Evolutionary conservation across 192 early-diverging fungal genomes (phyloP).

Genomic region (Podila horticola): DNA sequence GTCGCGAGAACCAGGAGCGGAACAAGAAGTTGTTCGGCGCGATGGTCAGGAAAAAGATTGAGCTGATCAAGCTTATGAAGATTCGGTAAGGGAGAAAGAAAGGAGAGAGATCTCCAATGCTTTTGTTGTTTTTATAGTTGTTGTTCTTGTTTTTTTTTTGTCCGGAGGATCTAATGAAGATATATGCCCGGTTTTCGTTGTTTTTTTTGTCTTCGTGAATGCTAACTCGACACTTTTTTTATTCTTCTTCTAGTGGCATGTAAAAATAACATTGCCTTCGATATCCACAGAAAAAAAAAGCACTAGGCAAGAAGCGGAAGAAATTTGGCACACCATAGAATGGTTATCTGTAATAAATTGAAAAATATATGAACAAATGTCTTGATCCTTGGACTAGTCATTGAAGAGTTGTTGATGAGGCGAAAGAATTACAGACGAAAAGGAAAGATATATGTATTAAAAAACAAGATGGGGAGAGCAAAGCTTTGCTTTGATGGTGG

Average conservation of each 20-base stretch:
- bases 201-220: not conserved
- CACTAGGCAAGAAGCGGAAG: not conserved
- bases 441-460: not conserved
- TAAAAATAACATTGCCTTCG: slow-evolving; percentile 8
- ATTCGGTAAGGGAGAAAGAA: slow-evolving; percentile 18
- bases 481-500: not conserved
- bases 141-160: too few relatives aligned
- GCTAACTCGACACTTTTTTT: not conserved
- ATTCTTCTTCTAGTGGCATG: slow-evolving; percentile 24
- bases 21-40: slow-evolving; percentile 49
- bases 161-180: too few relatives aligned
- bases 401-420: not conserved
- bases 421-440: not conserved
- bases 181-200: not conserved
- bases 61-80: slow-evolving; percentile 51
- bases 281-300: not conserved
- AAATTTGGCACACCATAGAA: not conserved
- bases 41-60: slow-evolving; percentile 52
- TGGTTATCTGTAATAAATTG: too few relatives aligned
- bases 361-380: too few relatives aligned
- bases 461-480: not conserved
- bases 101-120: too few relatives aligned
- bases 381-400: not conserved
- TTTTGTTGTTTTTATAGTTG: too few relatives aligned
- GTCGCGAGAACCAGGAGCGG: slow-evolving; percentile 43